Base-by-base conservation (phyloP, 1,139 yeast genomes). In the Meyerozyma elateridarum region DNA sequence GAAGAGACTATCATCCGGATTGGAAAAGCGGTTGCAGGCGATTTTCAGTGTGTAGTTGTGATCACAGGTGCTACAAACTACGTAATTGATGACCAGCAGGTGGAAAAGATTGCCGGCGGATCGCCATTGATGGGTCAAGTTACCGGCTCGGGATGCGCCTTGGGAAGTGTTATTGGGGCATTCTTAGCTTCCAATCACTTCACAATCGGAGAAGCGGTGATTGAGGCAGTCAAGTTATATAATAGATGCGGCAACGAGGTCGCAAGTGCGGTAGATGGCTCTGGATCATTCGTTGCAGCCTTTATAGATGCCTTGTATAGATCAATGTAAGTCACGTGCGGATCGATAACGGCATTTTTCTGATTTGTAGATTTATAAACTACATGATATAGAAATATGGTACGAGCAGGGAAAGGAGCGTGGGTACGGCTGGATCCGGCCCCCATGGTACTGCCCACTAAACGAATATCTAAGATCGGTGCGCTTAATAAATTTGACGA, bases 131-230 rank as follows among this genome's bases (percentile, higher is more conserved):
- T 88, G 83, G 83, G 84, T 1, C 52, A 62, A 9, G 73, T 88
- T n/a, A 88, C 96, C 0, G 96, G 95, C 0, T 71, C 93, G 2
- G 97, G 96, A 0, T 89, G 96, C 43, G 74, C 91, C 0, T 61
- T 87, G 29, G 95, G 95, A 1, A 79, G 91, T 31, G 71, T 77
- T 0, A 74, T 87, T 34, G 79, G 85, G 0, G 67, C 85, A 1
- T 72, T 67, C 42, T 49, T 79, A 6, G 79, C 79, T 4, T 73
- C 78, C 3, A 49, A 56, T 24, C 61, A 64, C 0, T 59, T 56
- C 20, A 56, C 58, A 32, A 48, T 70, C 1, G 72, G 64, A 38
- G 52, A 54, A 6, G 79, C 85, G 0, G 73, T 77, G 1, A 63
- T 69, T 2, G 63, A 69, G 1, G 95, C 93, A 0, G 76, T 85